Conservation (phyloP, 176 grass and related monocot species). For the Bolboschoenus planiculmis region DNA sequence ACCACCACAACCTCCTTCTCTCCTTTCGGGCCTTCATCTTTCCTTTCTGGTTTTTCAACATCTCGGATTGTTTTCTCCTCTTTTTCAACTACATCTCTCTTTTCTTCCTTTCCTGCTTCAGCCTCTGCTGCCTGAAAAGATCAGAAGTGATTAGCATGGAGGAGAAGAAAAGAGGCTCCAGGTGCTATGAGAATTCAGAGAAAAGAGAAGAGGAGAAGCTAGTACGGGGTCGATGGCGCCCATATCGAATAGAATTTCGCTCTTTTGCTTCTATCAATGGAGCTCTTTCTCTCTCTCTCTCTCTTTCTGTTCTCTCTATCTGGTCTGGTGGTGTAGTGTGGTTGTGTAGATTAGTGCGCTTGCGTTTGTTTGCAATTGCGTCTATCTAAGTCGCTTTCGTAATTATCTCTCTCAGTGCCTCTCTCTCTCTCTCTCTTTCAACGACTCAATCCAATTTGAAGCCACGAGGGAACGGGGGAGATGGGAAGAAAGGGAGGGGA, state of each 20-base stretch:
- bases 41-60: neutral
- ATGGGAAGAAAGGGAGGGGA: neutral
- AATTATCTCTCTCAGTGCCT: neutral
- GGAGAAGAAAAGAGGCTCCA: neutral
- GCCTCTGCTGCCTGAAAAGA: conserved; percentile 6
- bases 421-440: neutral
- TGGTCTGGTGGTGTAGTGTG: neutral
- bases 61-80: neutral
- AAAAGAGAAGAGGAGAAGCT: conserved; percentile 27
- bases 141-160: neutral
- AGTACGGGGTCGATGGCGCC: conserved; percentile 32
- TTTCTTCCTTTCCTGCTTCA: conserved; percentile 26
- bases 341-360: conserved; percentile 28
- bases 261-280: neutral
- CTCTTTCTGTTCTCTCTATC: neutral
- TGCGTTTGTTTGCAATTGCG: conserved; percentile 16
- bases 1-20: conserved; percentile 34
- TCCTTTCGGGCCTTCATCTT: conserved; percentile 1
- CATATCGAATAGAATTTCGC: conserved; percentile 8
- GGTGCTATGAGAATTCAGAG: conserved; percentile 5
- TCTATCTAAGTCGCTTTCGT: neutral
- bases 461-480: conserved; percentile 12
- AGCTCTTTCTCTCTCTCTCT: neutral
- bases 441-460: conserved; percentile 8
- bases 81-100: neutral